These are phyloP conservation scores for Copromyces sp. DNA, from an alignment of 495 filamentous ascomycete genomes.

Conservation along the genomic window DNA sequence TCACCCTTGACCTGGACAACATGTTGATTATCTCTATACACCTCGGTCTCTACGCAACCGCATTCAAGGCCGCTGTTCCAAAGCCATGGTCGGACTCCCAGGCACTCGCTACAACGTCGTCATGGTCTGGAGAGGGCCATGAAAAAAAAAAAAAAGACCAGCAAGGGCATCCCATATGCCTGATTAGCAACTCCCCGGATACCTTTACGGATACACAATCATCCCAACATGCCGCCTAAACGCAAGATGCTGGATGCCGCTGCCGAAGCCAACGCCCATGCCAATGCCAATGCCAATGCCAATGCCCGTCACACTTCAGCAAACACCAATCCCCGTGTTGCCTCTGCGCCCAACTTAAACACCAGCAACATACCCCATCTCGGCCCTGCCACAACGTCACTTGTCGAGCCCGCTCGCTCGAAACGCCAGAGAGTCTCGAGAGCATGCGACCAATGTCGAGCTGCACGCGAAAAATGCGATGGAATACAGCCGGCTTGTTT, in stretches of 20 bases:
- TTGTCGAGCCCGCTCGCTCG: conserved; percentile 5
- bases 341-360: conserved; percentile 1
- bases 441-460: conserved; percentile 59
- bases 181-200: not conserved
- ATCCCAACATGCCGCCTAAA: conserved; percentile 13
- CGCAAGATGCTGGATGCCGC: conserved; percentile 11
- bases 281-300: not conserved
- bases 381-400: conserved; percentile 11
- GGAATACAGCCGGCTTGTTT: conserved; percentile 51
- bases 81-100: not conserved
- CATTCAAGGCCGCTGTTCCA: not conserved
- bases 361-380: conserved; percentile 9
- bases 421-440: conserved; percentile 56
- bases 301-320: not conserved
- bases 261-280: not conserved
- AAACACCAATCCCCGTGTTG: not conserved
- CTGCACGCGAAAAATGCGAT: conserved; percentile 58
- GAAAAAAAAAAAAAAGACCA: not conserved
- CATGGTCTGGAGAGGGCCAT: not conserved
- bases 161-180: not conserved
- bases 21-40: not conserved
- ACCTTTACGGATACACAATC: not conserved
- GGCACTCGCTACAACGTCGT: not conserved
- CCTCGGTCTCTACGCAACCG: not conserved
- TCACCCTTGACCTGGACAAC: not conserved